Evolutionary conservation across 2,329 filamentous ascomycete genomes (phyloP).

Genomic region (Leptographium wingfieldii): DNA sequence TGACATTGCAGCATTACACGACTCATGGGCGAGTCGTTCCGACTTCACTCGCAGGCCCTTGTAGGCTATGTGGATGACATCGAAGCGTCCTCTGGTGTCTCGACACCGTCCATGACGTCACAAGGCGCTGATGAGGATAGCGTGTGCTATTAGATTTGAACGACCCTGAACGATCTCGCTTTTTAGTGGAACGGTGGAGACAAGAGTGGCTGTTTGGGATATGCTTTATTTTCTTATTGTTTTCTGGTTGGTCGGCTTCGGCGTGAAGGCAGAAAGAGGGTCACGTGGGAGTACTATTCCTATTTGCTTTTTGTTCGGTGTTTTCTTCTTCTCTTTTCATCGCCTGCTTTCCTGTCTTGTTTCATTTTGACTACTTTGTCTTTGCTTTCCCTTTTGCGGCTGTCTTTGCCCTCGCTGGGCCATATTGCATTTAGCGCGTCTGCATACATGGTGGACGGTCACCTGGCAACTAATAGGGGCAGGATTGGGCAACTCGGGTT

Average conservation of each 20-base stretch:
- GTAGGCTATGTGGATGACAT: conserved; percentile 85
- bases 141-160: conserved; percentile 44
- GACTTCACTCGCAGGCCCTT: conserved; percentile 87
- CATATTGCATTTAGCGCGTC: conserved; percentile 12
- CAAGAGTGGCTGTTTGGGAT: conserved; percentile 9
- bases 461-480: conserved; percentile 31
- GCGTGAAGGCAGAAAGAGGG: conserved; percentile 9
- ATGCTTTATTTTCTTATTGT: conserved; percentile 7
- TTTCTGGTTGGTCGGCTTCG: conserved; percentile 9
- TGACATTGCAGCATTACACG: conserved; percentile 65
- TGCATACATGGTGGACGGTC: conserved; percentile 23
- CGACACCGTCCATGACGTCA: conserved; percentile 59
- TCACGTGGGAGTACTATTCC: conserved; percentile 4
- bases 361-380: conserved; percentile 16
- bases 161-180: conserved; percentile 33
- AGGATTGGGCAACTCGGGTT: conserved; percentile 24
- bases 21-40: conserved; percentile 96
- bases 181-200: conserved; percentile 8
- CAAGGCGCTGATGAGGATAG: conserved; percentile 60
- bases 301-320: background rate
- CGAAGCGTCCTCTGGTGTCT: conserved; percentile 55
- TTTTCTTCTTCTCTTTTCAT: background rate
- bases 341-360: conserved; percentile 8
- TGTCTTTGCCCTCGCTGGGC: background rate
- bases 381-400: conserved; percentile 12